Base-by-base conservation (phyloP, 1,284 basidiomycete species). In the Rhodotorula mucilaginosa region DNA sequence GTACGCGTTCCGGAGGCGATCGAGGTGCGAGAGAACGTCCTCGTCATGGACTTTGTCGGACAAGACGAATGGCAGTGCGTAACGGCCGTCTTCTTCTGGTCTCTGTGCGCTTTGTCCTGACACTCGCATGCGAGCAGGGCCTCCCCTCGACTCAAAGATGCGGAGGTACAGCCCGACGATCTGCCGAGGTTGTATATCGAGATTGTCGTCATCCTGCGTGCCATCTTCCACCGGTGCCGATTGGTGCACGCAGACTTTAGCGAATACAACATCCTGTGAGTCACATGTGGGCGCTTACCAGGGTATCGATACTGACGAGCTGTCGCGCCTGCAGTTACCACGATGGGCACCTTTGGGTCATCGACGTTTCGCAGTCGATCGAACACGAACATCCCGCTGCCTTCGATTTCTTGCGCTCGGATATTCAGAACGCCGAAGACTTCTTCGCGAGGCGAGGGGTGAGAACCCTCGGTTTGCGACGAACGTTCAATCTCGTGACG, bases 351-450 rank as follows among this genome's bases (percentile, higher is more conserved):
- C 85, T 97, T 21, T 95, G 88, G 83, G 91, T 99, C 79, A 99
- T 99, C 82, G 97, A 99, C 81, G 97, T 99, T 71, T 97, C 93
- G 4, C 97, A 99, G 82, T 94, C 92, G 67, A 96, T 99, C 57
- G 97, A 99, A 80, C 95, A 98, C 79, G 96, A 99, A 81, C 97
- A 99, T 79, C 96, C 96, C 0, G 86, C 90, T 52, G 93, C 94
- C 0, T 97, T 93, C 80, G 96, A 99, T 81, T 99, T 99, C 82
- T 84, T 99, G 60, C 89, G 96, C 46, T 89, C 87, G 56, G 97
- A 99, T 81, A 86, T 99, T 63, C 89, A 88, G 76, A 98, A 99
- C 80, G 85, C 96, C 54, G 94, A 98, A 74, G 93, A 93, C 56
- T 99, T 92, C 81, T 99, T 98, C 81, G 84, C 86, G 2, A 85